Conservation (phyloP, 495 filamentous ascomycete genomes). For the Recurvomyces mirabilis region DNA sequence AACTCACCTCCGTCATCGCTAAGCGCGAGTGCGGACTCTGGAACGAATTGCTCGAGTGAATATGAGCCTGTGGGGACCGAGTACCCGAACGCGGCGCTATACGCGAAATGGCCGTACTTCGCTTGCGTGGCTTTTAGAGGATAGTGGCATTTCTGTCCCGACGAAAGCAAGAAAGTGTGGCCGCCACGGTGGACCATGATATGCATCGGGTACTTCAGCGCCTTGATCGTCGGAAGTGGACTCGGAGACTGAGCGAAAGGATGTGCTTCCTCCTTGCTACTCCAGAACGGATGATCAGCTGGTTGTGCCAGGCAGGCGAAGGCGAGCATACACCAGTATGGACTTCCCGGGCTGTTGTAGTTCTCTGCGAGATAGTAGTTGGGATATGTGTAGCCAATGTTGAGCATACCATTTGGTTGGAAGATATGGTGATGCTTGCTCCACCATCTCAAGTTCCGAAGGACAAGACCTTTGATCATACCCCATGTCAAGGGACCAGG, state of each 20-base stretch:
- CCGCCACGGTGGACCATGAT: slow-evolving; percentile 49
- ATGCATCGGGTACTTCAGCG: slow-evolving; percentile 56
- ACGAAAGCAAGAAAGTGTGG: slow-evolving; percentile 62
- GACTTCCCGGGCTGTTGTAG: slow-evolving; percentile 62
- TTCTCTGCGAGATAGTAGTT: slow-evolving; percentile 74
- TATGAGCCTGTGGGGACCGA: slow-evolving; percentile 66
- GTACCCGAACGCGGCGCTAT: slow-evolving; percentile 63
- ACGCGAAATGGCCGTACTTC: slow-evolving; percentile 72
- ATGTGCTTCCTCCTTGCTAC: slow-evolving; percentile 49
- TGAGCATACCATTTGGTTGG: slow-evolving; percentile 59
- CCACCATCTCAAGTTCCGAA: slow-evolving; percentile 71
- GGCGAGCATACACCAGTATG: slow-evolving; percentile 69
- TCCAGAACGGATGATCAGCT: slow-evolving; percentile 63
- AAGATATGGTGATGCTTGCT: slow-evolving; percentile 61
- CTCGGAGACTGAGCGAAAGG: slow-evolving; percentile 31
- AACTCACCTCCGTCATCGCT: slow-evolving; percentile 69
- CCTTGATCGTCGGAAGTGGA: slow-evolving; percentile 41
- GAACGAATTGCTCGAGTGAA: slow-evolving; percentile 62
- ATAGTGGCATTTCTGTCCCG: slow-evolving; percentile 68
- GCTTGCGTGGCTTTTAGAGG: slow-evolving; percentile 68
- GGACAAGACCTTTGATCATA: slow-evolving; percentile 61
- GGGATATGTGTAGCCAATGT: slow-evolving; percentile 65
- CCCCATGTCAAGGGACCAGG: slow-evolving; percentile 63
- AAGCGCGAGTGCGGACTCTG: slow-evolving; percentile 61
- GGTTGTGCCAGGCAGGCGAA: slow-evolving; percentile 62